These are phyloP conservation scores for Berberis thunbergii DNA, from an alignment of 164 flowering plant species.

Conservation along the genomic window DNA sequence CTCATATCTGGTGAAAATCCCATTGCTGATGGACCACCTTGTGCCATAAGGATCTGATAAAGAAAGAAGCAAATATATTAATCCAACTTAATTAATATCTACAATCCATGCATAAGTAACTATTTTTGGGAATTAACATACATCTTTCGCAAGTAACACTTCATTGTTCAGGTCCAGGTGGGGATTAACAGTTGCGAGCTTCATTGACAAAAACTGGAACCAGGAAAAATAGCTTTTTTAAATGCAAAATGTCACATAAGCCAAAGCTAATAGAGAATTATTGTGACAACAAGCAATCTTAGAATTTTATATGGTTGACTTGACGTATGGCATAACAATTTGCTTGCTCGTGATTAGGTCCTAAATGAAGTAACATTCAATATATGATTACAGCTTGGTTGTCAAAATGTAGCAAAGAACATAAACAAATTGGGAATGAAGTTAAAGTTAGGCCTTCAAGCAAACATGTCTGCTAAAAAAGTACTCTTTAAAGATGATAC, in stretches of 20 bases:
- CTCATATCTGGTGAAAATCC: slow-evolving; percentile 43
- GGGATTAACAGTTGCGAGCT: slow-evolving; percentile 89
- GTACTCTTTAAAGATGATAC: too few relatives aligned
- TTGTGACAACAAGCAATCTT: too few relatives aligned
- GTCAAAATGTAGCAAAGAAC: too few relatives aligned
- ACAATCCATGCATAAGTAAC: background rate
- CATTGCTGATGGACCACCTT: slow-evolving; percentile 47
- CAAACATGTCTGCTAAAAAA: too few relatives aligned
- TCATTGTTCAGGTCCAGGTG: slow-evolving; percentile 68
- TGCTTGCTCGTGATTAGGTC: too few relatives aligned
- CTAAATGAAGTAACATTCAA: too few relatives aligned
- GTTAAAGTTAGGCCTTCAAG: too few relatives aligned
- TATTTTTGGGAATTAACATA: slow-evolving; percentile 22
- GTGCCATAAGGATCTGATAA: slow-evolving; percentile 49
- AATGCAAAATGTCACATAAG: background rate
- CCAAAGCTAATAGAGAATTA: background rate
- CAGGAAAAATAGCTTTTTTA: slow-evolving; percentile 2
- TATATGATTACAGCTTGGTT: too few relatives aligned
- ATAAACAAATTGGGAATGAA: too few relatives aligned
- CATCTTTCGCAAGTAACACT: slow-evolving; percentile 76
- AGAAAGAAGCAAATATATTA: background rate
- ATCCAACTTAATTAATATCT: background rate
- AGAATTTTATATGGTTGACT: too few relatives aligned
- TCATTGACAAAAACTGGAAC: slow-evolving; percentile 88
- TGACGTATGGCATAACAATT: too few relatives aligned